Evolutionary conservation across 1,139 yeast genomes (phyloP), one percentile per base, ranked within the genome.

Genomic region (Geotrichum siamense): DNA sequence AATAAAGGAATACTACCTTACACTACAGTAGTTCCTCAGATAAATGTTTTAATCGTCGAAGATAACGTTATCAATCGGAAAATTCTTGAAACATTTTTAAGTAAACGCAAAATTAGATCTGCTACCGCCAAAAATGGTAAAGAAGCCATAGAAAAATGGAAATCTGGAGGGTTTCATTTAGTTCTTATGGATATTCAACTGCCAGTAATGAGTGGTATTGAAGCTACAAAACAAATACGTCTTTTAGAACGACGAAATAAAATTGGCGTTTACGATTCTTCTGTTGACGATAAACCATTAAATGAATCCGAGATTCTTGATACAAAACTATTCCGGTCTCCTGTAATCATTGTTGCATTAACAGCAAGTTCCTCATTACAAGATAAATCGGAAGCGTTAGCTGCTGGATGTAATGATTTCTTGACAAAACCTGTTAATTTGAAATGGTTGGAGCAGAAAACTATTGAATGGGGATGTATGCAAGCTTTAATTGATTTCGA

Each of bases 331-430:
- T 85, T 87, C 64, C 71, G 86, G 52, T 82, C 94, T 0, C 97
- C 98, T 0, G 96, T 91, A 21, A 91, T 91, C 47, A 89, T 91
- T 45, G 98, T 91, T 27, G 98, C 98, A 0, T 68, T 91, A 44
- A 91, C 98, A 1, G 98, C 98, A 0, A 80, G 91, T 10, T 83
- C 93, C 16, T 75, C 93, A 17, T 78, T 82, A n/a, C 80, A 81
- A 21, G 97, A 89, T 63, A 79, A 84, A 59, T 81, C 86, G 52
- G 86, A 85, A 57, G 98, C 98, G 0, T 70, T 91, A 50, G 83
- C 94, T 37, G 96, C 97, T 1, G 98, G 98, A 37, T 91, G 98
- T 65, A 91, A 91, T 59, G 98, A 91, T 63, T 91, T 82, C 63
- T 69, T 91, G 55, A 91, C 97, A n/a, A 91, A 91, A 53, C 98